phyloP scores from a whole-genome alignment of 495 filamentous ascomycete species.

The Mycothermus thermophilus region DNA sequence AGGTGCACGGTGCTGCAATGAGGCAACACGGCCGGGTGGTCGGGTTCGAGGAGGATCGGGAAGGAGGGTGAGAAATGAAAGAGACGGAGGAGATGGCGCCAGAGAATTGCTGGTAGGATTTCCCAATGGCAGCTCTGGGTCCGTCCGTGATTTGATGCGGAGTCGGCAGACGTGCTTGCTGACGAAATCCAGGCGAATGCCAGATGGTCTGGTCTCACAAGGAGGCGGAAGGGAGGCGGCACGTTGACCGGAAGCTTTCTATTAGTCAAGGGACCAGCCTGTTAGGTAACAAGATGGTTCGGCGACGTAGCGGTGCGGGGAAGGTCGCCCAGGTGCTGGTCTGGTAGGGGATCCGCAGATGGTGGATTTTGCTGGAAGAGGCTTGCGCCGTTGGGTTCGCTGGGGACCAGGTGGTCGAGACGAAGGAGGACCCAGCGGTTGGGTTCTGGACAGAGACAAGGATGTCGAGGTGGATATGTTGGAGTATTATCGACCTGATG shows the following conservation, averaged over 20 bases:
- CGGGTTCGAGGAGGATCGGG: no score
- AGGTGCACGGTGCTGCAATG: constrained; percentile 16
- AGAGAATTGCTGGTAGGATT: background rate
- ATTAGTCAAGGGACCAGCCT: constrained; percentile 34
- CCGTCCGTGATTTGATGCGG: constrained; percentile 7
- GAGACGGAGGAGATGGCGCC: constrained; percentile 20
- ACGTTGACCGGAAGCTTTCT: constrained; percentile 23
- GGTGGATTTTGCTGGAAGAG: constrained; percentile 4
- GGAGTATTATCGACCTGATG: no score
- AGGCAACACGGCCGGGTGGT: no score
- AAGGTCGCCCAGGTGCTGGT: constrained; percentile 20
- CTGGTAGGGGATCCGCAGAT: constrained; percentile 12
- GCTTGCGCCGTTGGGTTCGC: background rate
- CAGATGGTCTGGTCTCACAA: constrained; percentile 14
- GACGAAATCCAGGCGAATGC: constrained; percentile 4
- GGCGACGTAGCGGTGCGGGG: constrained; percentile 30
- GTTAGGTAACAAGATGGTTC: constrained; percentile 37
- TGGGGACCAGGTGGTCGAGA: no score
- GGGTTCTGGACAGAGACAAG: no score
- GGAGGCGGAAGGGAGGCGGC: constrained; percentile 4
- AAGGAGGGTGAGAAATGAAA: no score
- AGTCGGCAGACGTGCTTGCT: constrained; percentile 1
- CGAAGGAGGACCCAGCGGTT: no score
- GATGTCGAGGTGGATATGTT: no score
- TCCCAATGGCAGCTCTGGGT: constrained; percentile 2